Conservation (phyloP, 2,329 filamentous ascomycete genomes). For the Colletotrichum sp. region DNA sequence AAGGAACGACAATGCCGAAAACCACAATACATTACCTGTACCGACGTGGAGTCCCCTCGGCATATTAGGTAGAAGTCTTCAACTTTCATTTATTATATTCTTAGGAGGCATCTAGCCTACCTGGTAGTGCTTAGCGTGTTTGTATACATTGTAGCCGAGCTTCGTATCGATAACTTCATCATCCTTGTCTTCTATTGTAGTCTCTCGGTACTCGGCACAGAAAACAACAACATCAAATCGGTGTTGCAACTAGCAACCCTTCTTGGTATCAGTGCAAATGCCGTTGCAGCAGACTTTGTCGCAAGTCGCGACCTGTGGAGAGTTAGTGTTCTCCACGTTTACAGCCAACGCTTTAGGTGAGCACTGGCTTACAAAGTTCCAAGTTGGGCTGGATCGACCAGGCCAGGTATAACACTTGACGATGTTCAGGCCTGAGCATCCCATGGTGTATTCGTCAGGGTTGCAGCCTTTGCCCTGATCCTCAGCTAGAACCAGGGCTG, state of each 20-base stretch:
- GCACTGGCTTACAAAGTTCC: neutral
- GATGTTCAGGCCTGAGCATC: neutral
- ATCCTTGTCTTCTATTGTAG: neutral
- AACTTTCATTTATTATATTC: neutral
- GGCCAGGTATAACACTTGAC: neutral
- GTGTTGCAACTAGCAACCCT: no score
- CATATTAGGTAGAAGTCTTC: no score
- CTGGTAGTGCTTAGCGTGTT: accelerated
- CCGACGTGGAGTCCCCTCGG: no score
- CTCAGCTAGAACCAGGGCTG: neutral
- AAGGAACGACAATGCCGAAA: no score
- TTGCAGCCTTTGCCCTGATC: neutral
- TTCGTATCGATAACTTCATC: neutral
- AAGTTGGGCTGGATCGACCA: neutral
- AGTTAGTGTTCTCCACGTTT: neutral
- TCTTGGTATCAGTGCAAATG: neutral
- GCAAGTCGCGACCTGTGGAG: neutral
- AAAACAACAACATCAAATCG: no score
- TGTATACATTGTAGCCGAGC: neutral
- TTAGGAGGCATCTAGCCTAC: neutral
- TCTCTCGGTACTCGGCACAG: no score
- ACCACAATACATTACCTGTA: no score
- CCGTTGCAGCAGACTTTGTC: neutral
- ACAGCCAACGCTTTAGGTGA: neutral
- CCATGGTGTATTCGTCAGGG: neutral